Evolutionary conservation across 108 stramenopile species (phyloP).

Genomic region (Nitzschia putrida): DNA sequence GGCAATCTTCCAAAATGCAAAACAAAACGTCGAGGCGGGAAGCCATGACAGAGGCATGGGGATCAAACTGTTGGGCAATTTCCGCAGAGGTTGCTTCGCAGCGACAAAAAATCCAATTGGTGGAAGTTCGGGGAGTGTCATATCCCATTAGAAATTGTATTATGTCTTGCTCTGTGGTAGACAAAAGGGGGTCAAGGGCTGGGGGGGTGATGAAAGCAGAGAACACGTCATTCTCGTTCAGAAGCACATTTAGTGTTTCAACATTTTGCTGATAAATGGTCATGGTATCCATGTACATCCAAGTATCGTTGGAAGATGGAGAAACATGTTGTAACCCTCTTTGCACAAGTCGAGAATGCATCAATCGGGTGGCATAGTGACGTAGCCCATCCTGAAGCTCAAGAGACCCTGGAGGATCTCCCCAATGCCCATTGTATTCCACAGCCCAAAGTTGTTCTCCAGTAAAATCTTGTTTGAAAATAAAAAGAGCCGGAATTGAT

Average conservation of each 20-base stretch:
- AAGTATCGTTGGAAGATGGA: background rate
- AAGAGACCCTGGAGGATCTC: background rate
- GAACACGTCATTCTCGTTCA: background rate
- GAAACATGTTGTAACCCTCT: background rate
- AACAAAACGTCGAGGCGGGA: slow-evolving; percentile 16
- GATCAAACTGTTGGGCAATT: slow-evolving; percentile 22
- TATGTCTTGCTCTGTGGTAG: slow-evolving; percentile 16
- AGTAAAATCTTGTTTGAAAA: background rate
- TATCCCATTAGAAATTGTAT: slow-evolving; percentile 26
- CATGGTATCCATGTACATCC: background rate
- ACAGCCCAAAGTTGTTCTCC: background rate
- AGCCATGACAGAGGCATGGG: slow-evolving; percentile 8
- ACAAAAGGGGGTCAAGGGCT: slow-evolving; percentile 30
- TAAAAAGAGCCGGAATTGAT: background rate
- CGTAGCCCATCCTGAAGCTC: background rate
- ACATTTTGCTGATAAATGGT: background rate
- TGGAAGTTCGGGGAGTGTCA: background rate
- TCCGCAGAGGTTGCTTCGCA: background rate
- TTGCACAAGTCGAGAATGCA: background rate
- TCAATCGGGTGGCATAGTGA: background rate
- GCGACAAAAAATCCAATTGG: slow-evolving; percentile 6
- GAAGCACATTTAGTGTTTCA: background rate
- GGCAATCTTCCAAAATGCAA: slow-evolving; percentile 16
- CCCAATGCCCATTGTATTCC: background rate
- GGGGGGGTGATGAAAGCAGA: background rate